Evolutionary conservation across 78 protist species (phyloP).

Genomic region (Dictyostelium purpureum): DNA sequence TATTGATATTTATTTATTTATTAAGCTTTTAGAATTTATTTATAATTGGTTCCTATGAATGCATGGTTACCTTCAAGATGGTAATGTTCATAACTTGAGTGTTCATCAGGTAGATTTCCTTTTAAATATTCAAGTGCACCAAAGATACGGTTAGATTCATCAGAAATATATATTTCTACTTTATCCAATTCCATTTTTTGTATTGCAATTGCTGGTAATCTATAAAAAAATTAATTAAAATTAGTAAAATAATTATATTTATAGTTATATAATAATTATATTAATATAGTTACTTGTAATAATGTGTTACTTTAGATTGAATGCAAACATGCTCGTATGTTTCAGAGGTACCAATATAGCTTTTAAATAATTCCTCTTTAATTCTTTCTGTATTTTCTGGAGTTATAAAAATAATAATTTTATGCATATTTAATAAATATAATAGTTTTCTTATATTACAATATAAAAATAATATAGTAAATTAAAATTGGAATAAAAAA

Average conservation of each 20-base stretch:
- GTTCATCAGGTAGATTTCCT: background rate
- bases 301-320: background rate
- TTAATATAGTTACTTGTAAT: background rate
- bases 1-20: too few relatives aligned
- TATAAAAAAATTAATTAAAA: background rate
- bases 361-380: background rate
- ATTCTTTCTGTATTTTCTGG: background rate
- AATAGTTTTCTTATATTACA: too few relatives aligned
- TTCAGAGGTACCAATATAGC: background rate
- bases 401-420: background rate
- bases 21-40: too few relatives aligned
- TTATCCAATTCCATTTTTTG: background rate
- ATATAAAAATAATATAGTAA: too few relatives aligned
- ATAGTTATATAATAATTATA: background rate
- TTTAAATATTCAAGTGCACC: background rate
- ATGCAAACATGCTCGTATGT: background rate
- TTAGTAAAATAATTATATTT: background rate
- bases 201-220: background rate
- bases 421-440: background rate
- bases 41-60: background rate
- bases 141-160: background rate
- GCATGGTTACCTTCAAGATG: background rate
- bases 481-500: too few relatives aligned
- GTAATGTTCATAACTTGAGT: background rate
- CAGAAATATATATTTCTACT: background rate